Base-by-base conservation (phyloP, 192 early-diverging fungal species). In the Chytriomyces sp. region DNA sequence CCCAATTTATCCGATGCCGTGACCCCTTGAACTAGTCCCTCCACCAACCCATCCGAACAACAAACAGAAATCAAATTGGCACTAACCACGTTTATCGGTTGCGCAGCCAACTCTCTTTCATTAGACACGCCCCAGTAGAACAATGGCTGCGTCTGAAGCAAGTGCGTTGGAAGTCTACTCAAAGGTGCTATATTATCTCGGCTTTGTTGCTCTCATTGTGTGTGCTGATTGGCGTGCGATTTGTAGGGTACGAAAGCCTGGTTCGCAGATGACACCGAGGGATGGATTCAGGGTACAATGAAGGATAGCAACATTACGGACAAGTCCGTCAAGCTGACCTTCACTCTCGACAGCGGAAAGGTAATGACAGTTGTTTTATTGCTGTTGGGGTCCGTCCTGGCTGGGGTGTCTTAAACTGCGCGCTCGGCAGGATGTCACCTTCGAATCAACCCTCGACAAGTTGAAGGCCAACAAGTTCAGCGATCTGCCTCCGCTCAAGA, bases 401-500 rank as follows among this genome's bases (percentile, higher is more conserved):
- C 18, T 26, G 10, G 50, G 10, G 48, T 72, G 28, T 59, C 59
- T 46, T 7, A 68, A 13, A 64, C 13, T 6, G n/a, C 35, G 23
- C 35, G 43, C 9, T n/a, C 63, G 35, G 28, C 82, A 94, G 93
- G 90, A 92, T 63, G 81, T 91, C 68, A 85, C 85, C 20, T 92
- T 96, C 77, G 90, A 91, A 61, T 88, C 88, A 9, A 93, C 93
- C 28, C 69, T 93, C 26, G 83, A 77, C 16, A 90, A 93, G 79
- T 84, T 98, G 6, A 84, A 86, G 47, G 87, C 85, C 63, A 86
- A 82, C 76, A 91, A 91, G 63, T 84, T 85, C 77, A 87, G 85
- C 45, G 87, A 89, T 45, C 85, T 99, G 13, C 97, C 97, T 28
- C 95, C 95, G 43, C 84, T 99, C 63, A 88, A 94, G 82, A 99